Percentiles rank a stretch among this genome's conserved stretches.
Conservation (phyloP, 148 eudicot genomes). For the Rhododendron molle region DNA sequence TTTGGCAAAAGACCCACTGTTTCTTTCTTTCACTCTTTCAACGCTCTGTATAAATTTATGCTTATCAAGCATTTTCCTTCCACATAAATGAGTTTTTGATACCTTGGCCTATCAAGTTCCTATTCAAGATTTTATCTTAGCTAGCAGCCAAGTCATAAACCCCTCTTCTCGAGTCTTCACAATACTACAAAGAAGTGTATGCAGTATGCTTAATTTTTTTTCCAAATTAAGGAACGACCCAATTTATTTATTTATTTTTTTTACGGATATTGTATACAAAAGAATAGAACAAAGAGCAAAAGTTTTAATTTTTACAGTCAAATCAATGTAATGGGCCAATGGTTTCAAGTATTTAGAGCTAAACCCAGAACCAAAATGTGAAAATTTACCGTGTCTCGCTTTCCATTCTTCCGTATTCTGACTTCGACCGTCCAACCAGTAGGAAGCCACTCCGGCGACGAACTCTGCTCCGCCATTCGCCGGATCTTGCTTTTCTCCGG, state of each 20-base stretch:
- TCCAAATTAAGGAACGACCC: not conserved
- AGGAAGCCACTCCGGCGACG: conserved; percentile 48
- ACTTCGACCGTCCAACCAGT: conserved; percentile 64
- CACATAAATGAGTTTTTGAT: not conserved
- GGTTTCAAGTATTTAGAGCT: not conserved
- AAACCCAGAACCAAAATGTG: not conserved
- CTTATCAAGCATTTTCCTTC: not conserved
- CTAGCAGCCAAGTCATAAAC: not conserved
- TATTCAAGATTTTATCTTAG: not conserved
- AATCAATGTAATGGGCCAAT: not conserved
- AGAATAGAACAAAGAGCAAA: not conserved
- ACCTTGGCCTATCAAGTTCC: not conserved
- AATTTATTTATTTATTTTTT: too few relatives aligned
- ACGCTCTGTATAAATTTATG: not conserved
- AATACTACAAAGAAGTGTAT: not conserved
- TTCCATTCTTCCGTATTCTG: conserved; percentile 54
- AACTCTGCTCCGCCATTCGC: conserved; percentile 17
- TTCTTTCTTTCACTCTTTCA: not conserved
- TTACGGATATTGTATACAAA: too few relatives aligned
- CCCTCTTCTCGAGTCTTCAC: not conserved
- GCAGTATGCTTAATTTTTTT: too few relatives aligned
- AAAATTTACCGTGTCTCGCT: conserved; percentile 52
- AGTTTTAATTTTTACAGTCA: not conserved
- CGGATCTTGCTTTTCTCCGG: conserved; percentile 1
- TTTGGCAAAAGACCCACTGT: not conserved